Base-by-base conservation (phyloP, 2,329 filamentous ascomycete genomes). In the Sphaerostilbella broomeana region DNA sequence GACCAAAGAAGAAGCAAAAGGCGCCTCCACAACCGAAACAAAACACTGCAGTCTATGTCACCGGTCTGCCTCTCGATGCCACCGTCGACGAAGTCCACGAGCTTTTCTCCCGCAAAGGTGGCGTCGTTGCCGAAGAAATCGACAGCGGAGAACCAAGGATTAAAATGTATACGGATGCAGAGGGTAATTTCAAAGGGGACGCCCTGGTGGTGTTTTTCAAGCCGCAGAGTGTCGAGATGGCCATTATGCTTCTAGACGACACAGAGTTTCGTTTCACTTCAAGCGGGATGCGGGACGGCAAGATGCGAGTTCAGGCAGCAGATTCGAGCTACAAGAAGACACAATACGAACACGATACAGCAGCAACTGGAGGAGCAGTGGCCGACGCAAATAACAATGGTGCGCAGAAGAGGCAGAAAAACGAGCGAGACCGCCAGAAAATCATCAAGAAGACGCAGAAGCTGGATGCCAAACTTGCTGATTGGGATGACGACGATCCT, bases 121-220 rank as follows among this genome's bases (percentile, higher is more conserved):
- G 89, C 44, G 84, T 97, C 50, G 89, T 98, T 48, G 87, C 90
- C 34, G 89, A 97, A 62, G 86, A 94, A 62, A 89, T 95, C 48
- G 89, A 95, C 55, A 88, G 81, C 53, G 85, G 86, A 41, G 77
- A 80, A 31, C 86, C 87, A 30, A 82, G 92, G 25, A 90, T 98
- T 64, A 97, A 95, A 66, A 78, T 98, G 61, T 98, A 98, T 64
- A 78, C 72, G 15, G 81, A 95, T 57, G 78, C 84, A 2, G 65
- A 81, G 1, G 92, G 88, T 15, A 76, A 79, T 12, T 94, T 95
- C 72, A 97, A 95, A 58, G 92, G 92, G 45, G 89, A 97, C 57
- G 89, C 86, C 3, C 72, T 98, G 21, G 71, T 98, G 39, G 86
- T 97, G 24, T 98, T 94, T 65, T 95, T 95, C 73, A 86, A 92